phyloP scores from a whole-genome alignment of 2,329 filamentous ascomycete species.

The Thielaviopsis ethacetica region DNA sequence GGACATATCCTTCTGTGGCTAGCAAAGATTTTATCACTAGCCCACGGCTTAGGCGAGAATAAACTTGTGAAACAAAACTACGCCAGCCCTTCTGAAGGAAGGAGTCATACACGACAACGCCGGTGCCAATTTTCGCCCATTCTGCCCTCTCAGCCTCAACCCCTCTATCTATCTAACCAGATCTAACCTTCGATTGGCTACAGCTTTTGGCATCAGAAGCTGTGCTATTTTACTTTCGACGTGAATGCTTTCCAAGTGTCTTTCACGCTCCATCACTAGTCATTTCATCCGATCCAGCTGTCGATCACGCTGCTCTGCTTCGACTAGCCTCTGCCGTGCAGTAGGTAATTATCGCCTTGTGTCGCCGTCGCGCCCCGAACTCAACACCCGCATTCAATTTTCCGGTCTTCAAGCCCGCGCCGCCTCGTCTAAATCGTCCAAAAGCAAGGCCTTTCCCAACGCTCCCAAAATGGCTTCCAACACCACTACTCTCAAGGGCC shows the following conservation, averaged over 20 bases:
- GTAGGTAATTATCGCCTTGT: background rate
- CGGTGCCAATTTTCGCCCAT: background rate
- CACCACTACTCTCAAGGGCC: constrained; percentile 68
- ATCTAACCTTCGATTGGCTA: background rate
- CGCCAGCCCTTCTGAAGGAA: background rate
- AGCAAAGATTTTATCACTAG: constrained; percentile 7
- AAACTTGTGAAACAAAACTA: background rate
- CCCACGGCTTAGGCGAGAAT: background rate
- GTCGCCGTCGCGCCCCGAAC: background rate
- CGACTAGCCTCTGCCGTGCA: background rate
- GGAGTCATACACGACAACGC: background rate
- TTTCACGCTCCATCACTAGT: background rate
- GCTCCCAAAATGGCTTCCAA: constrained; percentile 28
- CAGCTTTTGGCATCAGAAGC: constrained; percentile 3
- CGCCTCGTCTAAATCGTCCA: background rate
- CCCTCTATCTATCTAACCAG: background rate
- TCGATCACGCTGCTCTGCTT: background rate
- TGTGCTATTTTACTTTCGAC: background rate
- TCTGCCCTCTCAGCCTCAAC: background rate
- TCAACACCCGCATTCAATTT: background rate
- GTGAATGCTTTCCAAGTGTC: constrained; percentile 6
- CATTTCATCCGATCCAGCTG: background rate
- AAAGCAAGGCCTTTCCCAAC: constrained; percentile 7
- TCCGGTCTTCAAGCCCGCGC: background rate
- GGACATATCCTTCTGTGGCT: background rate